These are phyloP conservation scores for Penicillium sp. DNA, from an alignment of 2,329 filamentous ascomycete genomes.

Conservation along the genomic window DNA sequence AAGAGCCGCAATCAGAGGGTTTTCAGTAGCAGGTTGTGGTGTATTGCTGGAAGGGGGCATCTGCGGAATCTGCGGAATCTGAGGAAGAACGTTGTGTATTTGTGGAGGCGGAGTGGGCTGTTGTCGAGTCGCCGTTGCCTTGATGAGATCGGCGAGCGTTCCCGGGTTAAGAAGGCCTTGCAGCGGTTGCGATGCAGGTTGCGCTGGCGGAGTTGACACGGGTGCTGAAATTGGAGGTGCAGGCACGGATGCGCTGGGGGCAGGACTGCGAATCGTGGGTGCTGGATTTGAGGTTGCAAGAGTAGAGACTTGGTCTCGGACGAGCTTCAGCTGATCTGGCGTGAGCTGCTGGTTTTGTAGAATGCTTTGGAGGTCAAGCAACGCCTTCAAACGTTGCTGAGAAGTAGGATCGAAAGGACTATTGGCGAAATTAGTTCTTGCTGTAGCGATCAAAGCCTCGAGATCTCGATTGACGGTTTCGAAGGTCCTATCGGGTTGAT, in stretches of 20 bases:
- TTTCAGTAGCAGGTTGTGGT: slow-evolving; percentile 55
- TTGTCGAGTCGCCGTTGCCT: slow-evolving; percentile 47
- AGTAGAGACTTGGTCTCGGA: slow-evolving; percentile 82
- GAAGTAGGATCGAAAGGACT: slow-evolving; percentile 76
- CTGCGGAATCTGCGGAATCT: slow-evolving; percentile 65
- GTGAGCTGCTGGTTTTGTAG: slow-evolving; percentile 78
- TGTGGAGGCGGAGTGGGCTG: slow-evolving; percentile 53
- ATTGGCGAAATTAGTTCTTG: slow-evolving; percentile 73
- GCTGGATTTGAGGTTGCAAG: slow-evolving; percentile 58
- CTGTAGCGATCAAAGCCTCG: slow-evolving; percentile 73
- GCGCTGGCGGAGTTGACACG: slow-evolving; percentile 47
- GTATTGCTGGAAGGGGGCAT: slow-evolving; percentile 62
- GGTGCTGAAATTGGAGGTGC: slow-evolving; percentile 36
- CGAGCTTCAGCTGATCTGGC: slow-evolving; percentile 78
- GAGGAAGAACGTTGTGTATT: slow-evolving; percentile 48
- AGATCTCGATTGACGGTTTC: slow-evolving; percentile 83
- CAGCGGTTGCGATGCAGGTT: slow-evolving; percentile 40
- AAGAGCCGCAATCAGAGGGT: slow-evolving; percentile 69
- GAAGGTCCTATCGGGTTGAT: slow-evolving; percentile 55
- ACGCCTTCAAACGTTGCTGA: slow-evolving; percentile 79
- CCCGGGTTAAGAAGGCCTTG: slow-evolving; percentile 46
- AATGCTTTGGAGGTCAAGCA: slow-evolving; percentile 81
- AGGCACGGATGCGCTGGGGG: slow-evolving; percentile 15
- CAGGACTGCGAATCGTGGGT: slow-evolving; percentile 13
- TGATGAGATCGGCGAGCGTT: slow-evolving; percentile 51